Base-by-base conservation (phyloP, 2,329 filamentous ascomycete species). In the Salinomyces thailandicus region DNA sequence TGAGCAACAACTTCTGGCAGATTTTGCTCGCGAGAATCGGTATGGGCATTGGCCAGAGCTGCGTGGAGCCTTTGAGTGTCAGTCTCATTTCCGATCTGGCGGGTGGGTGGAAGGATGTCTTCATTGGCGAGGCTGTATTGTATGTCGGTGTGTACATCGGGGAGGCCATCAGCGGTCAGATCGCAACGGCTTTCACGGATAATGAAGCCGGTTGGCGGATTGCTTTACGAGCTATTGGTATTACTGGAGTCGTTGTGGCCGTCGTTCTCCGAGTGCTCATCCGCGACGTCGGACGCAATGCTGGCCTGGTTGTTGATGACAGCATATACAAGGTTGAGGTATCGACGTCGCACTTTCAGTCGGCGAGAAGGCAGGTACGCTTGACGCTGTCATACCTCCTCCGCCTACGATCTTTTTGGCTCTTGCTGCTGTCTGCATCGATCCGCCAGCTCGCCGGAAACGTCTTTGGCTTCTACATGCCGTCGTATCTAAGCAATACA, bases 381-480 rank as follows among this genome's bases (percentile, higher is more conserved):
- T 7, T 32, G 11, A 32, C 35, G 2, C 5, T 37, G 5, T 32
- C 35, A 4, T 32, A 37, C 14, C 9, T 37, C 29, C n/a, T 37
- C 16, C 35, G 35, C 11, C 28, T 37, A 18, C 15, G 28, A 14
- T 37, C 35, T 14, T 37, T 37, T 28, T 37, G 35, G 35, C 18
- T 37, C n/a, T 18, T 37, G 6, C 5, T 32, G 12, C 19, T 37
- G 11, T 37, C 35, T 12, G 35, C 35, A 16, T 18, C 15, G 11
- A 8, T 22, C 13, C 35, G 35, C 5, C 35, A 37, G 14, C 17
- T 37, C 5, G 27, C 35, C 11, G 35, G 35, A 5, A 37, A 37
- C 29, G 35, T 37, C 11, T 37, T 37, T 18, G 35, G 35, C 16
- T 37, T 24, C n/a, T 37, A 37, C 35, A 37, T 37, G 35, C 35